Base-by-base conservation (phyloP, 23 red algal species). In the Cyanidioschyzon merolae region DNA sequence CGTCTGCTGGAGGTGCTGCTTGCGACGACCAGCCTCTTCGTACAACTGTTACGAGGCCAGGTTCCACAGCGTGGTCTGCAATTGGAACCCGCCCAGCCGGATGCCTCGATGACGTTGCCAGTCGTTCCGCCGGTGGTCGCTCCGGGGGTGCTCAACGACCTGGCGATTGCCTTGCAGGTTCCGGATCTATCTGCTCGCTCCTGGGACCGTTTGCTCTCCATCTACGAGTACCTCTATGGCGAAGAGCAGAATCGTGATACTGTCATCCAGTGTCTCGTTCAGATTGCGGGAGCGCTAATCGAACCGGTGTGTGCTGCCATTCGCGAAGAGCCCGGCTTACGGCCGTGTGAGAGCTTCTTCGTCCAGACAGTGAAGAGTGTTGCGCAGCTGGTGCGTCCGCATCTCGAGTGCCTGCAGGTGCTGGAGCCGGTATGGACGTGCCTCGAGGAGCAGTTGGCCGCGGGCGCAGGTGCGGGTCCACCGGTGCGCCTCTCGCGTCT, bases 391-490 rank as follows among this genome's bases (percentile, higher is more conserved):
- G 16, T 71, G 63, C 63, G 63, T 3, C 63, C 63, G 63, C n/a
- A 71, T 71, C 63, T 71, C 12, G n/a, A 35, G 63, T 27, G n/a
- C n/a, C 63, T 71, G 63, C 63, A 71, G 29, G 63, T 27, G 63
- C 63, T 71, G 16, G 7, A 71, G 3, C 63, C 63, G 63, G 63
- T 71, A 3, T 71, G 63, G 63, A 71, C 12, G 16, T 25, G n/a
- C 7, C 63, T 71, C n/a, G 63, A 71, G 63, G 63, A 25, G 63
- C n/a, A 25, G 32, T 35, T 71, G 63, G 29, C 63, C 12, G 29
- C 12, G 12, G 3, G n/a, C 12, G 32, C 7, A 12, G 29, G 12
- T 25, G 16, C 29, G 29, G n/a, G 63, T 3, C 32, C 63, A 35
- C 32, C 63, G 63, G 21, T 71, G 12, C 21, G n/a, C 7, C 32